These are phyloP conservation scores for Colletotrichum viniferum DNA, from an alignment of 2,329 filamentous ascomycete species.

Conservation along the genomic window DNA sequence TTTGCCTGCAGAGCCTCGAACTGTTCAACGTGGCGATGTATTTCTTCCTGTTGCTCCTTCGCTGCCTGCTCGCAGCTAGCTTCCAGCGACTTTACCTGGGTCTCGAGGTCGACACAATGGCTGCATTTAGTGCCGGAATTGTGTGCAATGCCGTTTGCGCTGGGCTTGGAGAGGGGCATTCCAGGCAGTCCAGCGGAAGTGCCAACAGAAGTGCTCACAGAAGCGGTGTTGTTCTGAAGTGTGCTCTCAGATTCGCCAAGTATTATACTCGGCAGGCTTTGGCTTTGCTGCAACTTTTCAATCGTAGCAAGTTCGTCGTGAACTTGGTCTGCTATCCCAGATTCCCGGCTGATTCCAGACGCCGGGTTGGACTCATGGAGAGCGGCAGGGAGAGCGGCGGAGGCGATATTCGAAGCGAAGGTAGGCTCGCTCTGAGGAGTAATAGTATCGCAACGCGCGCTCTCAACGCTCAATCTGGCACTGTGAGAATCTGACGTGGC, in stretches of 20 bases:
- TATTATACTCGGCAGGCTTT: background rate
- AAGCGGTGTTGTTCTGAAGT: background rate
- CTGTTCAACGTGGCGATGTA: conserved; percentile 82
- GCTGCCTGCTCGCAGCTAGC: background rate
- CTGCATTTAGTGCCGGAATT: background rate
- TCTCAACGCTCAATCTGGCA: background rate
- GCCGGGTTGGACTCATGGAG: background rate
- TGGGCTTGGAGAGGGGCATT: background rate
- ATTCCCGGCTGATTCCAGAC: background rate
- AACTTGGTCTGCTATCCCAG: background rate
- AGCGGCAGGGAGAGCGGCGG: background rate
- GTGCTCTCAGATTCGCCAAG: background rate
- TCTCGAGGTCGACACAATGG: background rate
- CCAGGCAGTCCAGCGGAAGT: background rate
- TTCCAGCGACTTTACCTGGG: conserved; percentile 6
- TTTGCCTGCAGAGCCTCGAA: conserved; percentile 94
- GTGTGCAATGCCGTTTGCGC: background rate
- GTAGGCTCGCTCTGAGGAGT: background rate
- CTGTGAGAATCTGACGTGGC: background rate
- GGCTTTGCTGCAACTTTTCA: background rate
- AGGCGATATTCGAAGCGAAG: background rate
- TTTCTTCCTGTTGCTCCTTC: conserved; percentile 66
- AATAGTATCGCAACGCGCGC: background rate
- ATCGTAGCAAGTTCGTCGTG: background rate
- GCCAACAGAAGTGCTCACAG: background rate